phyloP scores from a whole-genome alignment of 352 stramenopile species.

The Peronospora farinosa region DNA sequence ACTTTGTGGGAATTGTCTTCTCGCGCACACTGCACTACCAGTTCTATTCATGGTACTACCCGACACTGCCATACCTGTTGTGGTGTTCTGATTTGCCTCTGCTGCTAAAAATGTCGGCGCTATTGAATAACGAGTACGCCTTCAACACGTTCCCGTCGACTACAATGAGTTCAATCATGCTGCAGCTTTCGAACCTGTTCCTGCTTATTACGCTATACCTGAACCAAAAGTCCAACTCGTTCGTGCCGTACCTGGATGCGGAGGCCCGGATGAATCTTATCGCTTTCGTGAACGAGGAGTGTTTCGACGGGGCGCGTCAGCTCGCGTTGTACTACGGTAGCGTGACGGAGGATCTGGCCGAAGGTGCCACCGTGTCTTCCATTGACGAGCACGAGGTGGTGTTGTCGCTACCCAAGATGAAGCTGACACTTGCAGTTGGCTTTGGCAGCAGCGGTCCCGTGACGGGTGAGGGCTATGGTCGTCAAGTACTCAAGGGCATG shows the following conservation, averaged over 20 bases:
- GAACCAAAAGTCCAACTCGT: slow-evolving; percentile 53
- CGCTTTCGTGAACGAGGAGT: slow-evolving; percentile 67
- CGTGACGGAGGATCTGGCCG: slow-evolving; percentile 64
- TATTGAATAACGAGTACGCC: slow-evolving; percentile 81
- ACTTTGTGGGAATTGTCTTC: slow-evolving; percentile 97
- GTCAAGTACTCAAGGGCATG: slow-evolving; percentile 64
- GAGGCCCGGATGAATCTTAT: slow-evolving; percentile 63
- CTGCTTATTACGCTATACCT: slow-evolving; percentile 75
- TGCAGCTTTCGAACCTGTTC: slow-evolving; percentile 90
- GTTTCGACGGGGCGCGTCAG: slow-evolving; percentile 66
- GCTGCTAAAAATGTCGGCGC: slow-evolving; percentile 76
- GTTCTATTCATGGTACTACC: slow-evolving; percentile 96
- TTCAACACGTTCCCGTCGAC: slow-evolving; percentile 97
- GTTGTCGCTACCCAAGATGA: slow-evolving; percentile 71
- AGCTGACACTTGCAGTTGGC: slow-evolving; percentile 76
- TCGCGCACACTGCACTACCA: slow-evolving; percentile 97
- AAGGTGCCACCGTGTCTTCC: slow-evolving; percentile 52
- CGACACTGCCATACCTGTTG: slow-evolving; percentile 91
- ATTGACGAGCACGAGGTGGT: slow-evolving; percentile 82
- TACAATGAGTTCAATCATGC: slow-evolving; percentile 77
- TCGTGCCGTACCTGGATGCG: slow-evolving; percentile 74
- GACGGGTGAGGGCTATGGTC: slow-evolving; percentile 65
- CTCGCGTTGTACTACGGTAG: slow-evolving; percentile 81
- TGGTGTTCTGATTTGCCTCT: slow-evolving; percentile 86
- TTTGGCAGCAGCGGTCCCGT: slow-evolving; percentile 73